Percentiles rank a stretch among this genome's conserved stretches.
Evolutionary conservation across 2,329 filamentous ascomycete species (phyloP).

Genomic region (Botrytis hyacinthi): DNA sequence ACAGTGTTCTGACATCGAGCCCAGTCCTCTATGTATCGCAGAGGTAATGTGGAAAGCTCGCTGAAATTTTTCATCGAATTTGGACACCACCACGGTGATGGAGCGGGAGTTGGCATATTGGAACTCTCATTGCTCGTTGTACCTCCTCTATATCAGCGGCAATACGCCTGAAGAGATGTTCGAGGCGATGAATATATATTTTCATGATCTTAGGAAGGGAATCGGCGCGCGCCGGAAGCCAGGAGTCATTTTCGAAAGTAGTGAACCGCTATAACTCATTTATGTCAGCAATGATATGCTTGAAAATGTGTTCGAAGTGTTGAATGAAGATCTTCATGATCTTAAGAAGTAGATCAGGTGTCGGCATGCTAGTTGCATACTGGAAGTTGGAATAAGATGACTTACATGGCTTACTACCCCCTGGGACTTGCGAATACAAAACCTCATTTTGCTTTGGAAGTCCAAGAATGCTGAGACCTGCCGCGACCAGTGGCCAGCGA

Average conservation of each 20-base stretch:
- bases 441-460: background rate
- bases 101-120: background rate
- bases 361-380: background rate
- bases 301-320: conserved; percentile 51
- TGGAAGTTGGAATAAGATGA: background rate
- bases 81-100: too few species aligned
- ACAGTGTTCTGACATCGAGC: background rate
- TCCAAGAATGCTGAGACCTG: background rate
- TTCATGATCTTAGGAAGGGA: background rate
- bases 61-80: background rate
- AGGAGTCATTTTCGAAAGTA: background rate
- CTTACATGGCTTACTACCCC: background rate
- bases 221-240: background rate
- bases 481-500: background rate
- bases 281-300: background rate
- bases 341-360: conserved; percentile 49
- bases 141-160: background rate
- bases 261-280: background rate
- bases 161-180: conserved; percentile 45
- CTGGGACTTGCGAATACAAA: background rate
- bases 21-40: background rate
- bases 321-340: conserved; percentile 55
- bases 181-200: conserved; percentile 46
- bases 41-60: background rate
- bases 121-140: background rate